Conservation (phyloP, 2,329 filamentous ascomycete species). For the Bipolaris victoriae region DNA sequence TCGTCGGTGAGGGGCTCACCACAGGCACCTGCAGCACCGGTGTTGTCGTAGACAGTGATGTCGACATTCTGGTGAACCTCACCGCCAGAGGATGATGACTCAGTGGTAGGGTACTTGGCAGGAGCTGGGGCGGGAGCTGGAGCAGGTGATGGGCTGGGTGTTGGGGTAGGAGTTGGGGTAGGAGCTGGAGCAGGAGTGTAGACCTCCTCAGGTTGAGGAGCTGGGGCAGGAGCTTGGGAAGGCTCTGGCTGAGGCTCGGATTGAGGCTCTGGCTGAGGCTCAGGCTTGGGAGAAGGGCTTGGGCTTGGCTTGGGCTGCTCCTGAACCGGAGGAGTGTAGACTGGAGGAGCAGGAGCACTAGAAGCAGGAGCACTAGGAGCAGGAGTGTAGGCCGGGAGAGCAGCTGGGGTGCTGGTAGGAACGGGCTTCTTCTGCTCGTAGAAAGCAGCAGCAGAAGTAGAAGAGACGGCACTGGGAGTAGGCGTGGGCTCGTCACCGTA, state of each 20-base stretch:
- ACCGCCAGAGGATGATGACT: slow-evolving; percentile 6
- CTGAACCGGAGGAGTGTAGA: slow-evolving; percentile 18
- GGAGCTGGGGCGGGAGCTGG: slow-evolving; percentile 12
- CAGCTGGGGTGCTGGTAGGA: slow-evolving; percentile 19
- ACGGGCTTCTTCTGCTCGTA: slow-evolving; percentile 34
- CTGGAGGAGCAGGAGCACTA: slow-evolving; percentile 18
- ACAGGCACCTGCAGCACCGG: slow-evolving; percentile 39
- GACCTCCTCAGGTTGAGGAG: slow-evolving; percentile 11
- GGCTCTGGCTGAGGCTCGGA: slow-evolving; percentile 3
- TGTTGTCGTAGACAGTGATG: slow-evolving; percentile 46
- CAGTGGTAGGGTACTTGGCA: slow-evolving; percentile 6
- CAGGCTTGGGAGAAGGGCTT: slow-evolving; percentile 15
- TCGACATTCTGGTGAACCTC: slow-evolving; percentile 30
- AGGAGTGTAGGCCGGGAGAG: slow-evolving; percentile 17
- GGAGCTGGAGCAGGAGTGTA: slow-evolving; percentile 16
- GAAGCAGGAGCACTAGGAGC: slow-evolving; percentile 16
- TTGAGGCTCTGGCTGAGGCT: slow-evolving; percentile 2
- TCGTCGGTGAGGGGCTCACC: slow-evolving; percentile 33
- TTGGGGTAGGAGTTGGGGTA: slow-evolving; percentile 13
- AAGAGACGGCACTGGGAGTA: slow-evolving; percentile 12
- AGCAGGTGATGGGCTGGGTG: slow-evolving; percentile 12
- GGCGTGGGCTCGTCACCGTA: slow-evolving; percentile 33
- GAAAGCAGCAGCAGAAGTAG: slow-evolving; percentile 29
- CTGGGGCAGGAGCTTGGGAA: slow-evolving; percentile 15
- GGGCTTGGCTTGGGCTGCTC: slow-evolving; percentile 19